Conservation (phyloP, 1,284 basidiomycete genomes). For the Caloboletus inedulis region DNA sequence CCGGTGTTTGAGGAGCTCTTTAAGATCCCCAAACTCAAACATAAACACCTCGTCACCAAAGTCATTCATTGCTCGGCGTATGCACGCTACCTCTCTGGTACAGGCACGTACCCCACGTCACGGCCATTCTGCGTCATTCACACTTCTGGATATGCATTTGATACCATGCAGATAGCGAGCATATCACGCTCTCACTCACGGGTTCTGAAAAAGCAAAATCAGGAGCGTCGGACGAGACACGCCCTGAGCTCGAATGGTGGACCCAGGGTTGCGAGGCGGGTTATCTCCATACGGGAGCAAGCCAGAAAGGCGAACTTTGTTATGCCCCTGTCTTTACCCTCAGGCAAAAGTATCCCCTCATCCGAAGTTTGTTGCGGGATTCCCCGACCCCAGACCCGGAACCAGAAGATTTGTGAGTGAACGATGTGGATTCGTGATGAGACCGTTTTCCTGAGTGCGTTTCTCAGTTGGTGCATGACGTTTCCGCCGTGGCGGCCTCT, state of each 20-base stretch:
- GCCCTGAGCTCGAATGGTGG: conserved; percentile 1
- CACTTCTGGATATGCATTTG: not conserved
- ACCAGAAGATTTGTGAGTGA: not conserved
- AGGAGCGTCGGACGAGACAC: not conserved
- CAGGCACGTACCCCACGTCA: not conserved
- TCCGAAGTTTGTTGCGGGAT: not conserved
- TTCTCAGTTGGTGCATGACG: conserved; percentile 15
- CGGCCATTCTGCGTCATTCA: not conserved
- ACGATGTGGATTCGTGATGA: not conserved
- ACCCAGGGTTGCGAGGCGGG: not conserved
- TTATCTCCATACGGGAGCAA: conserved; percentile 1
- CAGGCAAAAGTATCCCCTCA: not conserved
- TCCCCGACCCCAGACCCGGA: not conserved
- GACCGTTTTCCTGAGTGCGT: not conserved
- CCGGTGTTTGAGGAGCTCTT: conserved; percentile 13
- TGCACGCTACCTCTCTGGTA: conserved; percentile 6
- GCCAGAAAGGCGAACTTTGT: not conserved
- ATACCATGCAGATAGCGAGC: not conserved
- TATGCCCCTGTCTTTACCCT: not conserved
- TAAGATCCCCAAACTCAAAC: conserved; percentile 17
- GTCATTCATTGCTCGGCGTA: conserved; percentile 16
- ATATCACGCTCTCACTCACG: not conserved
- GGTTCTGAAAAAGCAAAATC: conserved; percentile 1
- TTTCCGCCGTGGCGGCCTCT: conserved; percentile 15
- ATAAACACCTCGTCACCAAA: conserved; percentile 10